phyloP scores from a whole-genome alignment of 306 rosid genomes.

The Hippophae gyantsensis region DNA sequence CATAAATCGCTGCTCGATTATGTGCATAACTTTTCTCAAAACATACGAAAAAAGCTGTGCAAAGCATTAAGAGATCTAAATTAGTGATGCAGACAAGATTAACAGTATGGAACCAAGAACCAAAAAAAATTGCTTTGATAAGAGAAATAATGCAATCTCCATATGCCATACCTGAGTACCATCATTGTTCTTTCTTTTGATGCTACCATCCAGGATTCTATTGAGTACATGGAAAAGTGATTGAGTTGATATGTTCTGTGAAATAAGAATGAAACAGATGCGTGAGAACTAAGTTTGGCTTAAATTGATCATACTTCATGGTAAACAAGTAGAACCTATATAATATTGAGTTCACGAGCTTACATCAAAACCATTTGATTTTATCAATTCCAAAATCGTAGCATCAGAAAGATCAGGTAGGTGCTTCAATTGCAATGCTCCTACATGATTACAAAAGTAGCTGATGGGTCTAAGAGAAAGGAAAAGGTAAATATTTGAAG shows the following conservation, averaged over 20 bases:
- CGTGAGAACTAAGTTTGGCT: slow-evolving; percentile 19
- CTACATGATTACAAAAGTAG: slow-evolving; percentile 33
- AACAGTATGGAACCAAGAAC: neutral
- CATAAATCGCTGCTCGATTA: slow-evolving; percentile 59
- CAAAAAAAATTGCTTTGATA: slow-evolving; percentile 14
- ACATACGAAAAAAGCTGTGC: slow-evolving; percentile 59
- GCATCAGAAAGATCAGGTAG: slow-evolving; percentile 53
- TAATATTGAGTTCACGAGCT: slow-evolving; percentile 22
- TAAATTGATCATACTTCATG: too few relatives aligned
- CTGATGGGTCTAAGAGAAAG: slow-evolving; percentile 29
- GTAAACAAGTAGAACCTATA: too few relatives aligned
- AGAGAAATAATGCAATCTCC: slow-evolving; percentile 25
- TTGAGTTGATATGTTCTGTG: slow-evolving; percentile 64
- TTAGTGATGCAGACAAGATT: slow-evolving; percentile 5
- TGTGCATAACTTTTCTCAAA: slow-evolving; percentile 66
- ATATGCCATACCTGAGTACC: slow-evolving; percentile 57
- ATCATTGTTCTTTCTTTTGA: slow-evolving; percentile 52
- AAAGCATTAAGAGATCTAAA: slow-evolving; percentile 17
- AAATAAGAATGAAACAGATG: slow-evolving; percentile 20
- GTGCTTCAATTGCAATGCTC: slow-evolving; percentile 34
- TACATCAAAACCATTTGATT: slow-evolving; percentile 68
- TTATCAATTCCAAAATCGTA: slow-evolving; percentile 52
- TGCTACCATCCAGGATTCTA: slow-evolving; percentile 56
- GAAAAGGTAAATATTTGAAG: slow-evolving; percentile 1
- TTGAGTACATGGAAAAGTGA: slow-evolving; percentile 57